Evolutionary conservation across 805 yeast species (phyloP), one percentile per base, ranked within the genome.

Genomic region (Candida nanaspora): DNA sequence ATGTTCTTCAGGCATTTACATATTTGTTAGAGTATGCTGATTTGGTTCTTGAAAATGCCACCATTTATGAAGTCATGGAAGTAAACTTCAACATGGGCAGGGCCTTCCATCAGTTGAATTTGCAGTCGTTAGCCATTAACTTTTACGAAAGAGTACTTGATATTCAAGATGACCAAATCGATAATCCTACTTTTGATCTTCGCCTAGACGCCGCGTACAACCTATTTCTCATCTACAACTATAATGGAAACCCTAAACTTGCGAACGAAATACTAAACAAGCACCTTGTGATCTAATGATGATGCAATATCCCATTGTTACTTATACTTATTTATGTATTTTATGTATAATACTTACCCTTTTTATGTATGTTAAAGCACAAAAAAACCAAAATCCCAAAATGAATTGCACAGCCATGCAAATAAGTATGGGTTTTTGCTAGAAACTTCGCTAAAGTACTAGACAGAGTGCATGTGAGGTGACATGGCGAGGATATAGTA

Each of bases 131-230:
- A 23, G 98, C 98, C 0, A 69, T 82, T 6, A 68, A 64, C 18
- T 86, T 80, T 52, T 93, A 93, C 56, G 74, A 82, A 33, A 72
- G 70, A 41, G 96, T 85, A 2, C 59, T 88, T 35, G 57, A 46
- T 26, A 62, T 58, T 37, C 66, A 65, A 23, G 68, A 66, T 2
- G 48, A 55, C 8, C 70, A 72, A n/a, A 57, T 56, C 13, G 80
- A 75, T 37, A 77, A 72, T 37, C 39, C 45, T 9, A 29, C 34
- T 10, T 61, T 46, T 38, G 86, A 82, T 56, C 54, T 89, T 45
- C 78, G 72, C 58, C 63, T 66, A 48, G 95, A 86, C 47, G 85
- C 96, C 0, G 97, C 97, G 1, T 87, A 89, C 55, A 91, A 91
- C 54, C 63, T 88, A 49, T 71, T 80, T 26, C 68, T 82, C 51